These are phyloP conservation scores for Tetraselmis striata DNA, from an alignment of 139 green algal genomes.

Conservation along the genomic window DNA sequence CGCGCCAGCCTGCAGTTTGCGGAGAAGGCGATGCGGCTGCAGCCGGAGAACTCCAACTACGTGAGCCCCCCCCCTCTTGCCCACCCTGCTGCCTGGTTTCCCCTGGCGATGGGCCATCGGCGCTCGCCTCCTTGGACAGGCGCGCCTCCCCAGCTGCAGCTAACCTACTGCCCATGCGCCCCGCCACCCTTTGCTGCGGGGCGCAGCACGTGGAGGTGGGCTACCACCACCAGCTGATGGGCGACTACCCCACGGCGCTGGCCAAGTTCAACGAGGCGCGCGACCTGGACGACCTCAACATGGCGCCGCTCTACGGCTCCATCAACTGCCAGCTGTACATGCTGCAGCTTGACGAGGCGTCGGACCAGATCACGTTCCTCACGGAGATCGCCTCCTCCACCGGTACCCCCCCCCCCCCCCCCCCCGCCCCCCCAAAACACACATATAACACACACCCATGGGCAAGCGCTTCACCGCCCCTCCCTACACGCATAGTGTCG, in stretches of 20 bases:
- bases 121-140: no score
- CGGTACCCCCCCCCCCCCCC: no score
- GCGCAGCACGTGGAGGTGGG: slow-evolving; percentile 32
- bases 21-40: slow-evolving; percentile 36
- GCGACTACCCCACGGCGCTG: slow-evolving; percentile 34
- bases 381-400: slow-evolving; percentile 24
- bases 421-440: no score
- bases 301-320: slow-evolving; percentile 39
- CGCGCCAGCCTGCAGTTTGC: slow-evolving; percentile 31
- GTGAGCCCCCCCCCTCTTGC: slow-evolving; percentile 28
- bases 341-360: slow-evolving; percentile 48
- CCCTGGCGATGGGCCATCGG: no score
- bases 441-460: no score
- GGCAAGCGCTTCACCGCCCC: no score
- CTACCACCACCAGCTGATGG: slow-evolving; percentile 36
- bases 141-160: no score
- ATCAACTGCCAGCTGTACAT: slow-evolving; percentile 39
- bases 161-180: no score
- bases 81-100: no score
- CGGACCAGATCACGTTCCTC: slow-evolving; percentile 45
- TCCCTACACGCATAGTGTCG: no score
- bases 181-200: no score
- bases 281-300: slow-evolving; percentile 53
- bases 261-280: slow-evolving; percentile 38
- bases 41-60: slow-evolving; percentile 30